Evolutionary conservation across 2,329 filamentous ascomycete genomes (phyloP), one percentile per base, ranked within the genome.

Genomic region (Exophiala lecanii-corni): DNA sequence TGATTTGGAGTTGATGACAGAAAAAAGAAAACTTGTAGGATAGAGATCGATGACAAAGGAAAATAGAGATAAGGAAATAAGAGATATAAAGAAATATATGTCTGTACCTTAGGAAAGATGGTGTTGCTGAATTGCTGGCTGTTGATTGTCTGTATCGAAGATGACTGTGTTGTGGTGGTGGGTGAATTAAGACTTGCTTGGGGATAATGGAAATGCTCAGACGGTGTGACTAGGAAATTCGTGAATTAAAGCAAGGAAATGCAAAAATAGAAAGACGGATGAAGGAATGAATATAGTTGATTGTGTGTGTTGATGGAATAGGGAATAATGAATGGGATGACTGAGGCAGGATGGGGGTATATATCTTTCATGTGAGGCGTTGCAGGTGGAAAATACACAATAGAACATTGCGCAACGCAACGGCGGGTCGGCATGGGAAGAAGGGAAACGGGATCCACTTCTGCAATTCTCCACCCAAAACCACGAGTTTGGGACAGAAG

Each of bases 1-100:
- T 46, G 56, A 45, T 45, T 49, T 41, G 35, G 50, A 34, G 33
- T 42, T 21, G 52, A 50, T 45, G 38, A 49, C 47, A 40, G 49
- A 48, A 43, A 55, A 31, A 35, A 44, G 19, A 35, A 38, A 12
- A 39, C 21, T 45, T 15, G 19, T 23, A 9, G 34, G 40, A 18
- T 16, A 41, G 25, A 37, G 17, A 46, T 17, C 19, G 38, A 15
- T 13, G 37, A 39, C 33, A 21, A 36, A 45, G 40, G 31, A 41
- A 47, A 44, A 47, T 39, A 51, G 47, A 33, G 39, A 39, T 45
- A 51, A 31, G 23, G 23, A 17, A 36, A 41, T 17, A n/a, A 39
- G 25, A 43, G 43, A 45, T 43, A 30, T 50, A 50, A 50, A 42
- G 43, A 50, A 46, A 40, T 18, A 23, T 40, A 38, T 35, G n/a